Base-by-base conservation (phyloP, 2,329 filamentous ascomycete genomes). In the Colletotrichum tanaceti region DNA sequence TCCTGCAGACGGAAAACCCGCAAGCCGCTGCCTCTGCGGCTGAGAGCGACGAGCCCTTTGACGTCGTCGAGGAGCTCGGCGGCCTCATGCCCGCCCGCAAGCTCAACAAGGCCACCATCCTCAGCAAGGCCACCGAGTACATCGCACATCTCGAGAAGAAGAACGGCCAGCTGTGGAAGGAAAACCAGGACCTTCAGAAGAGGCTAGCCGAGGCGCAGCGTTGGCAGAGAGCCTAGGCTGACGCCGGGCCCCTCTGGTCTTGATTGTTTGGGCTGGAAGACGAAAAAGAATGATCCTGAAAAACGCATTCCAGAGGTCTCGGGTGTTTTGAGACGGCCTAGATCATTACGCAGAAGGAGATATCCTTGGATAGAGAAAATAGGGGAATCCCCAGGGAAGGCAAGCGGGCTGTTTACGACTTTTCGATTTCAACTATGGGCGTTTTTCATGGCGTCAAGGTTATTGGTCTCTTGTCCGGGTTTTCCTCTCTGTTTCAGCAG, bases 41-140 rank as follows among this genome's bases (percentile, higher is more conserved):
- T 3, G 84, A 73, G 9, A 60, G 60, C 20, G 74, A 73, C 35
- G 72, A 73, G 20, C 65, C 71, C 14, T 73, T 68, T 11, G 73
- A 71, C n/a, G 62, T 69, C 32, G 69, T 70, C 49, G 74, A 75
- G 50, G 73, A 77, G 71, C 63, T 77, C 43, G 73, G 73, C 66
- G 78, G 77, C 7, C 71, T 79, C 20, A 71, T 75, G 39, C 78
- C 78, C 0, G 76, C 77, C 0, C 76, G 77, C 71, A 82, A 81
- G 73, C 77, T 82, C 50, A 82, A 82, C 75, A 82, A 82, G 74
- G 80, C 79, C 5, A 82, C 80, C 4, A 80, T 82, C 58, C 76
- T 79, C 52, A 79, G 77, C 74, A 80, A 80, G 64, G 78, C 78
- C 6, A 79, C 78, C 52, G 78, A 79, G 65, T 80, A 80, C 72